Base-by-base conservation (phyloP, 768 basidiomycete species). In the Lactarius akahatsu region DNA sequence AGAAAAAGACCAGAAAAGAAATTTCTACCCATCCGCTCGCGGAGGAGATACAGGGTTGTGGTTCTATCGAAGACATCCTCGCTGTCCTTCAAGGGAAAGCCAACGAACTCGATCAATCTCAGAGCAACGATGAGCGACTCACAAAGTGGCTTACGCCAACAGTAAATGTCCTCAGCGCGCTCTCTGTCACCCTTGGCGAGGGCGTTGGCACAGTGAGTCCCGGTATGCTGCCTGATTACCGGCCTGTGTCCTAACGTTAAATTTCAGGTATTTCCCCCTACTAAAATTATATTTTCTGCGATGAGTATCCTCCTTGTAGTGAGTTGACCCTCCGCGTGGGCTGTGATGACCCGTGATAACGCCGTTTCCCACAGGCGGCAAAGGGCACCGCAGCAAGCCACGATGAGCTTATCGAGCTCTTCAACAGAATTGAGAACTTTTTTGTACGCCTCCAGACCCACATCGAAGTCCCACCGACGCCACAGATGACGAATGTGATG, bases 21-120 rank as follows among this genome's bases (percentile, higher is more conserved):
- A 40, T 63, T 20, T 23, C 20, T 28, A 11, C 30, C n/a, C 28
- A 41, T 20, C 62, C 56, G 3, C 30, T 50, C 5, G 50, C 50
- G 5, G 13, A 26, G 23, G 50, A 50, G 50, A 50, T 50, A 11
- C 26, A 18, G 26, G 5, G n/a, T 11, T 63, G 55, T 30, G 18
- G 45, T 30, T 63, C 62, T 20, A 41, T 43, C 20, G 30, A 43
- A 7, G 55, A 41, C 10, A 55, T 63, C 40, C 38, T 63, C 4
- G 11, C 7, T 8, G 30, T 57, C 4, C 55, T 63, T 13, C 32
- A 30, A 26, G 36, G 10, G 16, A 30, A 57, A 13, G 18, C n/a
- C 18, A 28, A 16, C 28, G 38, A 28, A 41, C 52, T 28, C 36
- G 11, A 38, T 9, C 47, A 30, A 32, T 62, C 55, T 8, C 26